Evolutionary conservation across 2,329 filamentous ascomycete species (phyloP).

Genomic region (Colletotrichum acutatum): DNA sequence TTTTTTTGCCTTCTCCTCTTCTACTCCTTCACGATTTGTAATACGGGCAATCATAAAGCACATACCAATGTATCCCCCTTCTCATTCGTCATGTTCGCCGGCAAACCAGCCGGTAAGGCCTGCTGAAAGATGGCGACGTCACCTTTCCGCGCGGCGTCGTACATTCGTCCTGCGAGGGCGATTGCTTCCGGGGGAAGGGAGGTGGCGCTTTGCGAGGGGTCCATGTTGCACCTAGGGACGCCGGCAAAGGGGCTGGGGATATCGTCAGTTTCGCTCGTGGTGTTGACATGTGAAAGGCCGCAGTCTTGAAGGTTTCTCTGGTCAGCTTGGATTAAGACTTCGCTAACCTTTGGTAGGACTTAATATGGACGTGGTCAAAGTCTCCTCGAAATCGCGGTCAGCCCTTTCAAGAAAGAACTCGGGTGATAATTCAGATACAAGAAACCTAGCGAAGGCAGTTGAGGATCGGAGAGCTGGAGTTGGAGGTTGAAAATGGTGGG

Average conservation of each 20-base stretch:
- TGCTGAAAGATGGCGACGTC: constrained; percentile 67
- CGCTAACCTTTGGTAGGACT: neutral
- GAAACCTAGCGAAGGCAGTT: neutral
- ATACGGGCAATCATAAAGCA: neutral
- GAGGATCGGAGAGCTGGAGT: neutral
- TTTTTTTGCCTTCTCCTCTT: neutral
- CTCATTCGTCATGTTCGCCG: constrained; percentile 77
- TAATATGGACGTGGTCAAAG: neutral
- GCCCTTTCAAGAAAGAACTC: neutral
- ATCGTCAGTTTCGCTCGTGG: neutral
- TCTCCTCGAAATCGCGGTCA: neutral
- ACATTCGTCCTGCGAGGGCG: constrained; percentile 73
- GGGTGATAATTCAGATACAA: neutral
- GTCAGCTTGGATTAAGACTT: neutral
- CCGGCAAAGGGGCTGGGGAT: too few species aligned
- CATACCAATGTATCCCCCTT: constrained; percentile 77
- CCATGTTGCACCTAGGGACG: neutral
- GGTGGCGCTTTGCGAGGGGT: neutral
- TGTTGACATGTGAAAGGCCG: neutral
- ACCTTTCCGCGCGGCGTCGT: constrained; percentile 72
- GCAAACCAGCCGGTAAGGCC: constrained; percentile 73
- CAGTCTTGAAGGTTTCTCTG: too few species aligned
- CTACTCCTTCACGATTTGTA: too few species aligned
- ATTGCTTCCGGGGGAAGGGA: constrained; percentile 71
- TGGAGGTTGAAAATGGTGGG: neutral